phyloP scores from a whole-genome alignment of 2,329 filamentous ascomycete genomes.

The Fusarium sp. region DNA sequence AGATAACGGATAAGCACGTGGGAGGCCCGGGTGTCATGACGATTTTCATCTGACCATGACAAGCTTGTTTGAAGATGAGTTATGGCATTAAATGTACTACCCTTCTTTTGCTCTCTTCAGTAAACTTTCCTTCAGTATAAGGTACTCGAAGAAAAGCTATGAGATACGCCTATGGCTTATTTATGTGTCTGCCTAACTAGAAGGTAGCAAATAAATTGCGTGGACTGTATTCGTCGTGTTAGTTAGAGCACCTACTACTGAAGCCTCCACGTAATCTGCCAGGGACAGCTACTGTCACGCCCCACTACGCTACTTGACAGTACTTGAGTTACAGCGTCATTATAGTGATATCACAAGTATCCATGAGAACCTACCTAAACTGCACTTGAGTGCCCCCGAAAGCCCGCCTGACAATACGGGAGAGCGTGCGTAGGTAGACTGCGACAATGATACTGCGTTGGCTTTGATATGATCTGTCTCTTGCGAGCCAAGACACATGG shows the following conservation, averaged over 20 bases:
- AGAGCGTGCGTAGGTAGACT: conserved; percentile 28
- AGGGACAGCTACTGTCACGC: conserved; percentile 26
- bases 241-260: background rate
- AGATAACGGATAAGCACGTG: background rate
- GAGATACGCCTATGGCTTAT: background rate
- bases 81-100: too few species aligned
- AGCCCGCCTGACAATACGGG: conserved; percentile 26
- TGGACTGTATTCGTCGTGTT: background rate
- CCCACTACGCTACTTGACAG: conserved; percentile 5
- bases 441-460: conserved; percentile 41
- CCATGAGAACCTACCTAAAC: background rate
- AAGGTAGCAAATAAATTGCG: background rate
- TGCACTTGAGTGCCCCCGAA: conserved; percentile 7
- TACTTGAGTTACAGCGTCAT: background rate
- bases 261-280: conserved; percentile 40
- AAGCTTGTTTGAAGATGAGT: background rate
- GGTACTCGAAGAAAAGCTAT: background rate
- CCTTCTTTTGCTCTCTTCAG: too few species aligned
- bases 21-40: conserved; percentile 11
- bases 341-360: background rate
- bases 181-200: conserved; percentile 8
- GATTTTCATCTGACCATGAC: background rate
- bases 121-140: too few species aligned
- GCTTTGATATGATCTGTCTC: conserved; percentile 46
- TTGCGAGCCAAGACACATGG: conserved; percentile 32